Evolutionary conservation across 495 filamentous ascomycete genomes (phyloP), one percentile per base, ranked within the genome.

Genomic region (Neurospora hispaniola): DNA sequence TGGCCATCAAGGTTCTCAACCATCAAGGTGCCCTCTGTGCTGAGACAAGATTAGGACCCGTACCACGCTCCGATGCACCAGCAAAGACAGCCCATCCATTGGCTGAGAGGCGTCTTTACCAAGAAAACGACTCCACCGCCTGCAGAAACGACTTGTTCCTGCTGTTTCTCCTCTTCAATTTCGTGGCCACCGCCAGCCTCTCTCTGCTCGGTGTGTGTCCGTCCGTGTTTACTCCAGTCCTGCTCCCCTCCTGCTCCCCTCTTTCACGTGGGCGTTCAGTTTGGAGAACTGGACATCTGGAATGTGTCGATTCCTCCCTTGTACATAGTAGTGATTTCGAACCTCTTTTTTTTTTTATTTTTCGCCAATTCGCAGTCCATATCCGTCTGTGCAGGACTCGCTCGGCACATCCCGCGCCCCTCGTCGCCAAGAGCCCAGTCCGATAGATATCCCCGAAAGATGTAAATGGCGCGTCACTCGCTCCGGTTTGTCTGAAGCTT

Each of bases 141-240:
- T 59, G 35, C 71, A 71, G 18, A 20, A 46, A 46, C 41, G 27
- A 31, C 38, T 73, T 73, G 39, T 42, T 42, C 69, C 68, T 72
- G 14, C 48, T 72, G 39, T 12, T 42, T 72, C 41, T 73, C 40
- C 69, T 46, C 59, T 42, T 16, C 27, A 31, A 1, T 48, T 6
- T 40, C 39, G 71, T 72, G 44, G 71, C 20, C 68, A 14, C 16
- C 54, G 39, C 44, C 43, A 62, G 71, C 59, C 16, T 8, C 39
- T 8, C 39, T 59, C 46, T 40, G 27, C 54, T 66, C 54, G 54
- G 54, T 62, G 27, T 62, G 54, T 35, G 23, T 35, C 23, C 54
- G 54, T 31, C 23, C 54, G 54, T 31, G 54, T 62, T 23, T 62
- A 23, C 23, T 38, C 35, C 35, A 38, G 35, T 62, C 23, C 27